Evolutionary conservation across 2,329 filamentous ascomycete genomes (phyloP).

Genomic region (Aspergillus proliferans): DNA sequence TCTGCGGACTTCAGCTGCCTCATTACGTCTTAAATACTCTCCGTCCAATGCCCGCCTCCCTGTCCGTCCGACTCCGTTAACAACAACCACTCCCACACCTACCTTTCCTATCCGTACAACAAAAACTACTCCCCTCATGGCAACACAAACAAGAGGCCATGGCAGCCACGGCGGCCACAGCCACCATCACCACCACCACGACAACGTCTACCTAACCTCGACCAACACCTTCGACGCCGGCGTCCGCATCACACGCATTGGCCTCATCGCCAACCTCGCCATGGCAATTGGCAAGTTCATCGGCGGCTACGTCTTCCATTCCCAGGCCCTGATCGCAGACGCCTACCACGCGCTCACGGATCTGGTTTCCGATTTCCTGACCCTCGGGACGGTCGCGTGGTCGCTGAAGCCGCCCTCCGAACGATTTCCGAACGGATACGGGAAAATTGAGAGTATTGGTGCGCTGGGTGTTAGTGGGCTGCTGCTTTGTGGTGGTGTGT

Average conservation of each 20-base stretch:
- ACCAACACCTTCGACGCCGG: constrained; percentile 84
- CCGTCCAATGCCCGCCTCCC: constrained; percentile 12
- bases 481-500: constrained; percentile 78
- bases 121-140: constrained; percentile 27
- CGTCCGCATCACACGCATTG: constrained; percentile 86
- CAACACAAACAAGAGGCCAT: constrained; percentile 44
- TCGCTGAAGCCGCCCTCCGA: constrained; percentile 78
- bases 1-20: constrained; percentile 14
- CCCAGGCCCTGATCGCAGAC: constrained; percentile 85
- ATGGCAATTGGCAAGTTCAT: constrained; percentile 93
- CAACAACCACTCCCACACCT: constrained; percentile 1
- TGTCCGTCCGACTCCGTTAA: constrained; percentile 9
- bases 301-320: constrained; percentile 91
- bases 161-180: constrained; percentile 50
- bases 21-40: constrained; percentile 9
- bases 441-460: constrained; percentile 95
- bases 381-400: constrained; percentile 88
- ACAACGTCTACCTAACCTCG: constrained; percentile 76
- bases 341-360: constrained; percentile 94
- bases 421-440: constrained; percentile 83
- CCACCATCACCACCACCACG: constrained; percentile 67
- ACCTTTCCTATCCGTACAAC: not conserved
- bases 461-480: constrained; percentile 89
- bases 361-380: constrained; percentile 89
- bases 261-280: constrained; percentile 78